Evolutionary conservation across 306 rosid genomes (phyloP).

Genomic region (Vigna hirtella): DNA sequence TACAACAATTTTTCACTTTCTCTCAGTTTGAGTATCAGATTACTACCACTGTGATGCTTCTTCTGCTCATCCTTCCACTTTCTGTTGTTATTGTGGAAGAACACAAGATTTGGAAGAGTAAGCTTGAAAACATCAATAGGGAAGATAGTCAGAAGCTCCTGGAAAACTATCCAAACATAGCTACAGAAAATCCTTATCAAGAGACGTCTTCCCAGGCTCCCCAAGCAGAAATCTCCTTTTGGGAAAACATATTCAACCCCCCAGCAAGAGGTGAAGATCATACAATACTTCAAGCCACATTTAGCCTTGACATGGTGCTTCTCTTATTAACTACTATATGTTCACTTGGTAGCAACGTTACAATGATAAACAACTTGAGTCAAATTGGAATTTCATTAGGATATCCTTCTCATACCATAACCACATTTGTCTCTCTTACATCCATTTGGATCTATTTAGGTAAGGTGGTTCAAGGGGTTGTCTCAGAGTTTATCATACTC

Average conservation of each 20-base stretch:
- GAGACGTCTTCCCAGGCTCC: not conserved
- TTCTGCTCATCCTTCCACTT: conserved; percentile 64
- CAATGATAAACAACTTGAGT: conserved; percentile 62
- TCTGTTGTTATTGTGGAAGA: conserved; percentile 58
- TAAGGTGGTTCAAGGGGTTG: conserved; percentile 49
- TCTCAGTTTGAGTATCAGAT: conserved; percentile 43
- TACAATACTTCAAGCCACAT: conserved; percentile 64
- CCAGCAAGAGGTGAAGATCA: conserved; percentile 59
- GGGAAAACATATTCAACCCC: conserved; percentile 44
- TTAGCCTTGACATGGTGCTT: conserved; percentile 55
- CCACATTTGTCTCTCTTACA: conserved; percentile 59
- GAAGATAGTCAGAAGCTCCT: not conserved
- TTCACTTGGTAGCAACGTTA: conserved; percentile 62
- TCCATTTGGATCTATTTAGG: conserved; percentile 62
- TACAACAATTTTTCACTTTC: conserved; percentile 53
- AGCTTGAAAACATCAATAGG: not conserved
- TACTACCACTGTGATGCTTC: conserved; percentile 45
- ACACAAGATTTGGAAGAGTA: conserved; percentile 41
- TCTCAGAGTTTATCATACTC: conserved; percentile 49
- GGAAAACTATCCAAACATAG: conserved; percentile 31
- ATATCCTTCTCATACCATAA: conserved; percentile 52
- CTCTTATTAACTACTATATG: conserved; percentile 57
- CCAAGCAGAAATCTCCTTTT: conserved; percentile 9
- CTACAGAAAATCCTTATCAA: conserved; percentile 29
- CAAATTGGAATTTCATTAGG: conserved; percentile 64